phyloP scores from a whole-genome alignment of 768 basidiomycete genomes.

The Imleria badia region DNA sequence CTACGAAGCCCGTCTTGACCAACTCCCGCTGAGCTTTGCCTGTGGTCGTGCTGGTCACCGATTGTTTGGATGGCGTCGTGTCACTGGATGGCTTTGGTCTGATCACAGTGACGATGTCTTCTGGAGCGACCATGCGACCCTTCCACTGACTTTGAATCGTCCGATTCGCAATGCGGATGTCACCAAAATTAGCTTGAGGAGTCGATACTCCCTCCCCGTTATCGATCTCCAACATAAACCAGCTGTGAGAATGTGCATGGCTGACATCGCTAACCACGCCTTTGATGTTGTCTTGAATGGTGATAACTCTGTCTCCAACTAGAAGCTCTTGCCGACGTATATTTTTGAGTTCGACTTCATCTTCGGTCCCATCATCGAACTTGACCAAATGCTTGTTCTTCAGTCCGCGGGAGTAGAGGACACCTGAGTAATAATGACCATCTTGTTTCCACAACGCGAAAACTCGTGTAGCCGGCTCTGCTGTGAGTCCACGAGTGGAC shows the following conservation, averaged over 20 bases:
- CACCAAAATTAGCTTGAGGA: constrained; percentile 32
- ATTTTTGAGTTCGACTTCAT: constrained; percentile 46
- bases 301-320: constrained; percentile 57
- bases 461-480: constrained; percentile 51
- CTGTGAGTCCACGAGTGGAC: constrained; percentile 16
- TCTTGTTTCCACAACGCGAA: constrained; percentile 67
- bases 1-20: constrained; percentile 54
- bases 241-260: constrained; percentile 27
- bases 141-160: constrained; percentile 53
- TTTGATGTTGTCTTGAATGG: constrained; percentile 29
- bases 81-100: constrained; percentile 35
- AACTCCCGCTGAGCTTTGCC: constrained; percentile 39
- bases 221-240: constrained; percentile 41
- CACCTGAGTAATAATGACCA: constrained; percentile 61
- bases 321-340: constrained; percentile 53
- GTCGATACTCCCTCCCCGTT: constrained; percentile 31
- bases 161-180: constrained; percentile 51
- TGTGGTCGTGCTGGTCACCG: constrained; percentile 39
- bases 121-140: constrained; percentile 45
- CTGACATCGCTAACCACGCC: constrained; percentile 34
- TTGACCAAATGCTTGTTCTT: constrained; percentile 44
- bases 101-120: constrained; percentile 43
- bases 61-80: constrained; percentile 51
- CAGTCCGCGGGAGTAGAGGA: constrained; percentile 39
- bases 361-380: constrained; percentile 67